Evolutionary conservation across 2,329 filamentous ascomycete genomes (phyloP).

Genomic region (Beauveria varroae): DNA sequence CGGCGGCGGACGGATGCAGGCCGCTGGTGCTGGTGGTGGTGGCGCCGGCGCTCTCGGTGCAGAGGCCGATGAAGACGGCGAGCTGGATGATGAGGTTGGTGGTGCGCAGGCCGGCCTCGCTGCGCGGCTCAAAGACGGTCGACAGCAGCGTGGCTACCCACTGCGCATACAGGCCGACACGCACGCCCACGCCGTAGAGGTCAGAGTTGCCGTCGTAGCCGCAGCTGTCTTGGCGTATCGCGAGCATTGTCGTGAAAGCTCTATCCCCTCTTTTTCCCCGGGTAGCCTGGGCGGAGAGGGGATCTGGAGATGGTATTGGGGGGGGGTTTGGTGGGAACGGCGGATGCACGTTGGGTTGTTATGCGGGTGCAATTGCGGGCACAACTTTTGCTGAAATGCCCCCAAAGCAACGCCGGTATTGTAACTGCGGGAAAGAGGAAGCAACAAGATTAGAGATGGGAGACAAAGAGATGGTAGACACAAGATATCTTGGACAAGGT

Average conservation of each 20-base stretch:
- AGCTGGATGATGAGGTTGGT: constrained; percentile 24
- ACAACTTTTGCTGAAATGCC: no score
- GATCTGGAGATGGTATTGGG: no score
- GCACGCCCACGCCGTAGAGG: constrained; percentile 23
- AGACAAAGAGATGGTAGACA: no score
- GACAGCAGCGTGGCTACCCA: constrained; percentile 19
- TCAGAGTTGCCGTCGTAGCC: constrained; percentile 16
- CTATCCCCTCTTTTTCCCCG: not conserved
- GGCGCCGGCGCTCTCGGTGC: constrained; percentile 15
- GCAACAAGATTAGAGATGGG: no score
- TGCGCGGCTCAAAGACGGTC: constrained; percentile 17
- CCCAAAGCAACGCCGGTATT: no score
- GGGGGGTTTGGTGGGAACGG: no score
- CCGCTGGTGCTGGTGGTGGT: not conserved
- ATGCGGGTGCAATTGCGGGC: no score
- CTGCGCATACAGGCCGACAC: constrained; percentile 20
- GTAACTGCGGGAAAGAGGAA: no score
- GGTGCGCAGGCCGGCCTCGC: constrained; percentile 18
- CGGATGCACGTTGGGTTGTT: no score
- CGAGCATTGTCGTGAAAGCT: not conserved
- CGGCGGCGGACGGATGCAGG: constrained; percentile 14
- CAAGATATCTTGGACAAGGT: no score
- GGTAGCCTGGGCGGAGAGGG: not conserved
- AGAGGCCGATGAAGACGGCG: constrained; percentile 22
- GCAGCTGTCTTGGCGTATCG: not conserved